These are phyloP conservation scores for Daucus carota DNA, from an alignment of 129 eudicot genomes.

Conservation along the genomic window DNA sequence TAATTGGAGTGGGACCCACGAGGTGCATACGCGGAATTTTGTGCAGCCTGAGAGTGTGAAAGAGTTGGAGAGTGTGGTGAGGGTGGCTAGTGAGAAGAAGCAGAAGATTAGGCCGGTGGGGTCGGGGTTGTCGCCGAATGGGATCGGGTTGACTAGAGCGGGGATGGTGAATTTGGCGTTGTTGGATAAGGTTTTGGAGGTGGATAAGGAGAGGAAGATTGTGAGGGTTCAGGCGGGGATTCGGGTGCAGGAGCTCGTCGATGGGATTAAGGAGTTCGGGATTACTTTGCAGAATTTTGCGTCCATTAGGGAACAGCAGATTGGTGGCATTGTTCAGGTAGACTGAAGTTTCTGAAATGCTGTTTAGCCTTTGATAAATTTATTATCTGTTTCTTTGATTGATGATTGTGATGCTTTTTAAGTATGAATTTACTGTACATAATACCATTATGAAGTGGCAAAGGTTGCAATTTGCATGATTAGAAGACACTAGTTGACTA, in stretches of 20 bases:
- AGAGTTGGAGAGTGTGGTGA: conserved; percentile 48
- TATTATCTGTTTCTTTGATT: background rate
- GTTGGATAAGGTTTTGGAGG: conserved; percentile 87
- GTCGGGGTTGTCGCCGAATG: conserved; percentile 84
- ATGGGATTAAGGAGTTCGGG: conserved; percentile 75
- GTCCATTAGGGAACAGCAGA: conserved; percentile 88
- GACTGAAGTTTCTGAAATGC: background rate
- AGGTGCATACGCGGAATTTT: conserved; percentile 67
- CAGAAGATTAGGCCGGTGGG: conserved; percentile 85
- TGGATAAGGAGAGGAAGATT: conserved; percentile 70
- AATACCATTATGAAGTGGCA: background rate
- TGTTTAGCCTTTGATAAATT: background rate
- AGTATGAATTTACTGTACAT: background rate
- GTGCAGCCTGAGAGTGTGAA: conserved; percentile 53
- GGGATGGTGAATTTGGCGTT: conserved; percentile 92
- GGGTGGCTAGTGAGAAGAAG: conserved; percentile 42
- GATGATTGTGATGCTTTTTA: background rate
- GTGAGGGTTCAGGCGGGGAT: conserved; percentile 87
- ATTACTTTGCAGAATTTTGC: conserved; percentile 92
- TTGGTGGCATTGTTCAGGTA: conserved; percentile 96
- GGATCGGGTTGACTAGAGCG: conserved; percentile 78
- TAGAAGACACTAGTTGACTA: background rate
- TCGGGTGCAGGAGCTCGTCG: conserved; percentile 83
- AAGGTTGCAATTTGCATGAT: background rate
- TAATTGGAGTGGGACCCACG: conserved; percentile 98